Evolutionary conservation across 169 alveolate species (phyloP).

Genomic region (Fabrea salina): DNA sequence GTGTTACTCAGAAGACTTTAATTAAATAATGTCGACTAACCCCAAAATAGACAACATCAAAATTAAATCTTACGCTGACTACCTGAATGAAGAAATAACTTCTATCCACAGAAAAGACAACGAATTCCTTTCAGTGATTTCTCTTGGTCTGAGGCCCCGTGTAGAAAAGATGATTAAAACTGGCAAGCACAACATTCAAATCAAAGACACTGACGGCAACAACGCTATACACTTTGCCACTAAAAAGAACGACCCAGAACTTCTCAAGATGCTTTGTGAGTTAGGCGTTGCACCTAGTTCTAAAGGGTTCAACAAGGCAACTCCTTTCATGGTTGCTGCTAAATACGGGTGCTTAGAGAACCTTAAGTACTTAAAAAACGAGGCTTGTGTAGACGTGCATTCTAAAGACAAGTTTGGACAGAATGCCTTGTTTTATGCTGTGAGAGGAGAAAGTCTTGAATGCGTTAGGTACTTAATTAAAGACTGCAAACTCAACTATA

Average conservation of each 20-base stretch:
- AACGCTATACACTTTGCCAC: slow-evolving; percentile 20
- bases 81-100: slow-evolving; percentile 6
- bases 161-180: not conserved
- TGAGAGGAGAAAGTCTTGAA: slow-evolving; percentile 22
- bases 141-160: slow-evolving; percentile 5
- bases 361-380: slow-evolving; percentile 1
- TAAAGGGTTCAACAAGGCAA: not conserved
- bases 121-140: slow-evolving; percentile 24
- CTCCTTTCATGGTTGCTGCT: slow-evolving; percentile 20
- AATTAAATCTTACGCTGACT: not conserved
- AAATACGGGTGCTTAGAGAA: slow-evolving; percentile 24
- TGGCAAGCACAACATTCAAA: not conserved
- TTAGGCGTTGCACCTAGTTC: slow-evolving; percentile 16
- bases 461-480: not conserved
- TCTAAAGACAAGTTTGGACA: slow-evolving; percentile 1
- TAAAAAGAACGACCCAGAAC: slow-evolving; percentile 18
- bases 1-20: too few species aligned
- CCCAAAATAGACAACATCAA: too few species aligned
- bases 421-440: slow-evolving; percentile 16
- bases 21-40: too few species aligned
- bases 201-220: not conserved
- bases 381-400: slow-evolving; percentile 13
- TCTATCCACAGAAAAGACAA: not conserved
- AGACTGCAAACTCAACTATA: not conserved
- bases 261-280: slow-evolving; percentile 2